A percentile compares a stretch with the other conserved stretches of the same genome.
These are phyloP conservation scores for Solanum hybrid DNA, from an alignment of 305 asterid species.

Conservation along the genomic window DNA sequence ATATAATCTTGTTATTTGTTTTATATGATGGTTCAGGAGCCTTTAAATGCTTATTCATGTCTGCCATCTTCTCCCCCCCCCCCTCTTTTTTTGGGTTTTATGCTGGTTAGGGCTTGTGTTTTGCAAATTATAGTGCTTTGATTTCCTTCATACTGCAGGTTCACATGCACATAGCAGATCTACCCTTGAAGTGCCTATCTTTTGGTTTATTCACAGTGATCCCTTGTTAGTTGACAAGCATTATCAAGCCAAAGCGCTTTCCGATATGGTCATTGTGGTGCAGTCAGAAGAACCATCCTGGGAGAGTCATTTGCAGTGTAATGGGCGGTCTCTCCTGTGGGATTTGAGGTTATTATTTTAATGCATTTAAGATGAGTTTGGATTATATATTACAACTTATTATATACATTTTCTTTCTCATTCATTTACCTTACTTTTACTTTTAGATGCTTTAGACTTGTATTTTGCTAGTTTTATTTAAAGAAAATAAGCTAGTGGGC, in stretches of 20 bases:
- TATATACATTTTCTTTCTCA: background rate
- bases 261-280: conserved; percentile 96
- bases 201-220: conserved; percentile 91
- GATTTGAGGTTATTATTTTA: conserved; percentile 66
- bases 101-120: background rate
- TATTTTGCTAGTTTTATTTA: background rate
- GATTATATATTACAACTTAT: background rate
- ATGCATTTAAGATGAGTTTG: background rate
- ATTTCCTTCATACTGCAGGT: conserved; percentile 39
- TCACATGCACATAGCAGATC: conserved; percentile 92
- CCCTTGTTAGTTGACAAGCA: conserved; percentile 90
- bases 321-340: conserved; percentile 74
- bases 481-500: background rate
- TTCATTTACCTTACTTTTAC: background rate
- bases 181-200: conserved; percentile 86
- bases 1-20: background rate
- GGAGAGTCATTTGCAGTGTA: conserved; percentile 99
- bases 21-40: background rate
- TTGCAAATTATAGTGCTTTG: background rate
- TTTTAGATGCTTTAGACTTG: background rate
- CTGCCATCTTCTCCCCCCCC: background rate
- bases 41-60: background rate
- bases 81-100: background rate
- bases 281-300: conserved; percentile 93
- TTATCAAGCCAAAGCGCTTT: conserved; percentile 91